These are phyloP conservation scores for Trichopus zeylanicus DNA, from an alignment of 116 monocot species.

Conservation along the genomic window DNA sequence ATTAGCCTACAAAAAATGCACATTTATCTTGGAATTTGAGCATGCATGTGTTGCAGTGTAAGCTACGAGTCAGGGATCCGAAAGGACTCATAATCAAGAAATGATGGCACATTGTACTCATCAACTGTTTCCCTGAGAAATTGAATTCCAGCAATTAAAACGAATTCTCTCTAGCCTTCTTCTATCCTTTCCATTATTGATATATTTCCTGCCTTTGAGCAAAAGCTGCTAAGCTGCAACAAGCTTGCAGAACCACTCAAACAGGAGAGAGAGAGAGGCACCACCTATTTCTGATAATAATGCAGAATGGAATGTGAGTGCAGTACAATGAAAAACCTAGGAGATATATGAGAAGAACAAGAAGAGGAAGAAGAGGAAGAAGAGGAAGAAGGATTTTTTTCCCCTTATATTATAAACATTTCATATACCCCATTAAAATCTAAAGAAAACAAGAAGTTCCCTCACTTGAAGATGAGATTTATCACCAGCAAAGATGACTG, in stretches of 20 bases:
- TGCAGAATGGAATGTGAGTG: no score
- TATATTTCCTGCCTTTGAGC: background rate
- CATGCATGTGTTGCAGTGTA: background rate
- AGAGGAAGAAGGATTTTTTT: no score
- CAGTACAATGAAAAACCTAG: no score
- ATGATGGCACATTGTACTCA: background rate
- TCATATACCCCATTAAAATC: no score
- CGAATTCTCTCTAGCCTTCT: no score
- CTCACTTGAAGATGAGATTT: conserved; percentile 12
- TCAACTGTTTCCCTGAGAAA: background rate
- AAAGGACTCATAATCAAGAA: background rate
- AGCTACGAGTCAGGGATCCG: background rate
- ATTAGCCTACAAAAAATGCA: background rate
- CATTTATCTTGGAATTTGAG: background rate
- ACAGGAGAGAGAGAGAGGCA: background rate
- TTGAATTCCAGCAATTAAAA: background rate
- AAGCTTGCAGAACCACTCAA: background rate
- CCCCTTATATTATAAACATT: no score
- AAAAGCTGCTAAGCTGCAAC: background rate
- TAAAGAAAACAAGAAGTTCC: background rate
- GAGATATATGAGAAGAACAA: no score
- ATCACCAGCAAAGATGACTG: conserved; percentile 5
- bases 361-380: no score
- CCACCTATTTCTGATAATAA: no score
- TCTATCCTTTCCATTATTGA: background rate